phyloP scores from a whole-genome alignment of 1,139 yeast genomes.

The Taphrina wiesneri region DNA sequence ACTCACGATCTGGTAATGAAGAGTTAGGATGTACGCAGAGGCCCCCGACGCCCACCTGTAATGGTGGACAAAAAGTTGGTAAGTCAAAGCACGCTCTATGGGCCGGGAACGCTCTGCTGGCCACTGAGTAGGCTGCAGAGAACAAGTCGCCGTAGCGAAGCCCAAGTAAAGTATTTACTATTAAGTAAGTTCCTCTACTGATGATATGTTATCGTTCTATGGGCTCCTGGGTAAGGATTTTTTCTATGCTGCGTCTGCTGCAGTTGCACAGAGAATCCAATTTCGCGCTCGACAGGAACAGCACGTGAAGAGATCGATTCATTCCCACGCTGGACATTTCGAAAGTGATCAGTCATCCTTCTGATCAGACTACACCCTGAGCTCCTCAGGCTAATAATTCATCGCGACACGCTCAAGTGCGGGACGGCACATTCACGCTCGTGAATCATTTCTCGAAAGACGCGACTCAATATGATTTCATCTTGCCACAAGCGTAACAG shows the following conservation, averaged over 20 bases:
- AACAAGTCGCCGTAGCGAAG: constrained; percentile 32
- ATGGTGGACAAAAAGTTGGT: constrained; percentile 25
- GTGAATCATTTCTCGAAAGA: constrained; percentile 2
- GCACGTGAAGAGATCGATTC: background rate
- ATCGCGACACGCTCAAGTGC: background rate
- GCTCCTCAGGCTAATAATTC: no score
- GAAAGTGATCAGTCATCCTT: background rate
- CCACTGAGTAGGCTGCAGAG: constrained; percentile 31
- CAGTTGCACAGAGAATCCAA: no score
- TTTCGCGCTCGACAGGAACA: background rate
- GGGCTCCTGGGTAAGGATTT: no score
- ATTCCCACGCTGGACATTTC: background rate
- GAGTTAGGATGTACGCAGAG: constrained; percentile 13
- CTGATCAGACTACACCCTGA: no score
- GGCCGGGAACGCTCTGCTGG: constrained; percentile 33
- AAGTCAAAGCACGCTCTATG: constrained; percentile 28
- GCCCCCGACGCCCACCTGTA: constrained; percentile 22
- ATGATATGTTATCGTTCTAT: background rate
- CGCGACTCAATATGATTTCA: no score
- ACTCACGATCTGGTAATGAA: no score
- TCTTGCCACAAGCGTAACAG: no score
- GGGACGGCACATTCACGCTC: constrained; percentile 4
- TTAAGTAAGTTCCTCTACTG: constrained; percentile 31
- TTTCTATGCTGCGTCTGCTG: no score
- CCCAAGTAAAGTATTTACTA: constrained; percentile 31